Percentiles rank a stretch among this genome's conserved stretches.
Evolutionary conservation across 2,329 filamentous ascomycete genomes (phyloP).

Genomic region (Cryphonectria naterciae): DNA sequence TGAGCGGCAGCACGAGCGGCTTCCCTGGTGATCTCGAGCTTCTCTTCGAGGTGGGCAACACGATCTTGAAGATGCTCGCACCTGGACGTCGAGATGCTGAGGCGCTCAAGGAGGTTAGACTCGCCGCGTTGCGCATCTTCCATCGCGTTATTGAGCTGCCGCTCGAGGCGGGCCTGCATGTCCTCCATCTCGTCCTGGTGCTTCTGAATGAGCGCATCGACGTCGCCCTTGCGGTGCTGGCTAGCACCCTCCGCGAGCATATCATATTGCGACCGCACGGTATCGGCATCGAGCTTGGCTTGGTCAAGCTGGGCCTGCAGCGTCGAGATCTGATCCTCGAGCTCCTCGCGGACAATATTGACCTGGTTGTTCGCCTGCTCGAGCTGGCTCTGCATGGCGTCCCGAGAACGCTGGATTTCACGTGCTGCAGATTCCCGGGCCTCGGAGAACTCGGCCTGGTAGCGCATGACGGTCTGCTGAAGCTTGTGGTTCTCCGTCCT

Average conservation of each 20-base stretch:
- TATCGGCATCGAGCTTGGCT: slow-evolving; percentile 78
- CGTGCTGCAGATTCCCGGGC: slow-evolving; percentile 77
- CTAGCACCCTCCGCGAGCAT: slow-evolving; percentile 83
- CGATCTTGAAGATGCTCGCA: slow-evolving; percentile 85
- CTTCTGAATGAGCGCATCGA: slow-evolving; percentile 57
- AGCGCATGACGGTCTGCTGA: slow-evolving; percentile 68
- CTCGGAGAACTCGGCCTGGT: slow-evolving; percentile 82
- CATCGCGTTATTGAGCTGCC: slow-evolving; percentile 70
- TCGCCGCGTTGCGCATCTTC: slow-evolving; percentile 85
- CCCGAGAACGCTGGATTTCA: slow-evolving; percentile 80
- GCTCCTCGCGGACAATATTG: slow-evolving; percentile 78
- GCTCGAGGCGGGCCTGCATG: slow-evolving; percentile 73
- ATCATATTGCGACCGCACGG: slow-evolving; percentile 78
- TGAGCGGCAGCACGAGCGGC: slow-evolving; percentile 82
- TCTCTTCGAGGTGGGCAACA: slow-evolving; percentile 83
- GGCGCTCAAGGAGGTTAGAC: slow-evolving; percentile 76
- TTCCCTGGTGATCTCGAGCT: slow-evolving; percentile 85
- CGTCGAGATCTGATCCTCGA: slow-evolving; percentile 77
- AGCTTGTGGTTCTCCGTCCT: slow-evolving; percentile 72
- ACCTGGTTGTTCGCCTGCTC: slow-evolving; percentile 85
- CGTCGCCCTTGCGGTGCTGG: slow-evolving; percentile 63
- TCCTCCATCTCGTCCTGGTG: slow-evolving; percentile 75
- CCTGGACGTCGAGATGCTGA: slow-evolving; percentile 83
- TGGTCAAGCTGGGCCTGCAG: slow-evolving; percentile 77
- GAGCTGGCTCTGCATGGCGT: slow-evolving; percentile 78